Evolutionary conservation across 208 protist genomes (phyloP), one percentile per base, ranked within the genome.

Genomic region (Acanthamoeba healyi): DNA sequence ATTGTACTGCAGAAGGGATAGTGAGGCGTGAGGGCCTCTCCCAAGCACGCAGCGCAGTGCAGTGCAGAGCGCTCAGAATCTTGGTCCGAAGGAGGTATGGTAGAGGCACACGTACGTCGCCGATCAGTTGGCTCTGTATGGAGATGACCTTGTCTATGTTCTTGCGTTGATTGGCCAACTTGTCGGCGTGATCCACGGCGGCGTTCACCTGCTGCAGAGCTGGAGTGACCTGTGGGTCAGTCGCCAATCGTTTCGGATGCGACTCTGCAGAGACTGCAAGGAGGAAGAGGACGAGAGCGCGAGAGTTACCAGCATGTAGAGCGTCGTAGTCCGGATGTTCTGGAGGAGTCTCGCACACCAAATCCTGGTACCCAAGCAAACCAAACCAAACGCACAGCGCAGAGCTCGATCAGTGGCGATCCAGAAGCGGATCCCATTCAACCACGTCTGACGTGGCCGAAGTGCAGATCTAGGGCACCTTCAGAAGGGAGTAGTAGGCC

Each of bases 121-220:
- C 88, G 26, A 93, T 74, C 5, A 93, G 65, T 40, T 93, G 88
- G 46, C 88, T 93, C 26, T 93, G 88, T 24, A 93, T 93, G 26
- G 63, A 36, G 17, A 93, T 93, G 22, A 93, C 88, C 26, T 93
- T 93, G 46, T 93, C 88, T 2, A 93, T 93, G 46, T 93, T 93
- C 63, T 93, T 93, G 32, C 88, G 88, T n/a, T 93, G 88, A 36
- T 93, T 93, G n/a, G 88, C 88, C 26, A 93, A 44, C 42, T 93
- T 93, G n/a, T 93, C 42, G 7, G 88, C 88, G 49, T 93, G 88
- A 63, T 93, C 67, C 4, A 81, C 58, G 4, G 88, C 63, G 17
- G 58, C 88, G 7, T 81, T 51, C 42, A 93, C 58, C 42, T 63
- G 88, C 88, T 93, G 58, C 26, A 93, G 34, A 81, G 88, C 88